phyloP scores from a whole-genome alignment of 1,284 basidiomycete species.

The Apiotrichum domesticum region DNA sequence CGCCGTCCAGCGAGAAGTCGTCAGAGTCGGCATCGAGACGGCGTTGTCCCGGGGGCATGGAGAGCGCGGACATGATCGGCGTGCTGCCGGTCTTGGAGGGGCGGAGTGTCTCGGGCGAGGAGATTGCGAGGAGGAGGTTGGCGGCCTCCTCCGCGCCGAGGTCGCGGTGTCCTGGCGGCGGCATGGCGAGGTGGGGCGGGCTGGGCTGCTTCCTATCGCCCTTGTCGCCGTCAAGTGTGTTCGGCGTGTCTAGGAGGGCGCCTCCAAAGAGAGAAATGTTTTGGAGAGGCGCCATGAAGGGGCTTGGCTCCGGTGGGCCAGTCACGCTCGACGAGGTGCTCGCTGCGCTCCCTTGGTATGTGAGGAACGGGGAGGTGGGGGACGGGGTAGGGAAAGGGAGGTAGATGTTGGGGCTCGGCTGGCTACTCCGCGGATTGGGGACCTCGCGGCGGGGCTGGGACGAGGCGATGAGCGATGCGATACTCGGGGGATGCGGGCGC shows the following conservation, averaged over 20 bases:
- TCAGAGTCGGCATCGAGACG: constrained; percentile 35
- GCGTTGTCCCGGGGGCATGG: background rate
- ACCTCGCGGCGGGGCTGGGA: constrained; percentile 9
- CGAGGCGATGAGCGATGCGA: constrained; percentile 11
- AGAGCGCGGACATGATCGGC: constrained; percentile 20
- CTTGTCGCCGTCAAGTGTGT: constrained; percentile 16
- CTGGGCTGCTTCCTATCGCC: constrained; percentile 10
- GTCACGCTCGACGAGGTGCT: constrained; percentile 7
- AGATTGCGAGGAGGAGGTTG: constrained; percentile 39
- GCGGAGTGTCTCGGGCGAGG: constrained; percentile 37
- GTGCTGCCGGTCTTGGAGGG: constrained; percentile 22
- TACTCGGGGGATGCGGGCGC: constrained; percentile 9
- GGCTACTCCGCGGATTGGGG: constrained; percentile 11
- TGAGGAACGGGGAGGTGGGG: constrained; percentile 41
- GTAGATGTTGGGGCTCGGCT: constrained; percentile 35
- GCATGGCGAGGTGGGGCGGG: constrained; percentile 16
- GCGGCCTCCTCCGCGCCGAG: constrained; percentile 41
- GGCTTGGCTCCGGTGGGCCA: constrained; percentile 32
- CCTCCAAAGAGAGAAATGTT: constrained; percentile 38
- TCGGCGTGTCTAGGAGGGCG: constrained; percentile 18
- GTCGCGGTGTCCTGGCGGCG: constrained; percentile 18
- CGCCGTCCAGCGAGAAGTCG: constrained; percentile 37
- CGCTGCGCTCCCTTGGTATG: constrained; percentile 17
- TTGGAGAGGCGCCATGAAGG: constrained; percentile 40
- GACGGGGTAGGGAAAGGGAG: constrained; percentile 45